Evolutionary conservation across 1,139 yeast species (phyloP), one percentile per base, ranked within the genome.

Genomic region (Tardiomyces digboiensis): DNA sequence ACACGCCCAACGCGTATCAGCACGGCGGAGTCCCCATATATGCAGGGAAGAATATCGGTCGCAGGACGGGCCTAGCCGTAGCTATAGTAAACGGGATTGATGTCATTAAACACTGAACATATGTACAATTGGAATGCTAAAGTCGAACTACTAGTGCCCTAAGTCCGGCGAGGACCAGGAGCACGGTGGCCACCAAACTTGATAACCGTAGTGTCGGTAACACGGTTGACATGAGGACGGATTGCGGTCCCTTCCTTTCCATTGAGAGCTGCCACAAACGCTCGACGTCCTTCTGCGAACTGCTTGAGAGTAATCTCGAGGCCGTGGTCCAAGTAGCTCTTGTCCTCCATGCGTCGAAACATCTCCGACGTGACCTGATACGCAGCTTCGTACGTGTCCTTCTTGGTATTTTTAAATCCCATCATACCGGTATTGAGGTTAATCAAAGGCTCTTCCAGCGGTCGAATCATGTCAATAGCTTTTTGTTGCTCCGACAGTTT

Each of bases 321-420:
- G 18, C 59, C 56, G 38, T 54, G 49, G 40, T 55, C 52, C 44
- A 80, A 64, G 49, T 73, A 67, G 39, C 74, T 75, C 51, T 72
- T 71, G 45, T 67, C 61, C 57, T 80, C 78, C 57, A 89, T 84
- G 50, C 74, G 64, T 51, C 80, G 75, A 65, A 89, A 87, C 70
- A 85, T 72, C 52, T 77, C 76, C 7, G 88, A 70, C 19, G 88
- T 71, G 12, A 91, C 84, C 61, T 88, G 96, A 70, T 83, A 88
- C n/a, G 83, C 85, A 1, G 96, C 97, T 66, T 89, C 98, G 59
- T 86, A 86, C 62, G 88, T 95, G 44, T 94, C 86, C 66, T 96
- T 63, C 64, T 53, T 75, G 58, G 60, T 71, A 59, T 56, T 74
- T 61, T 54, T 60, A 72, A 60, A 67, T 12, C 72, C 72, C 18